Percentiles rank a stretch among this genome's conserved stretches.
phyloP scores from a whole-genome alignment of 495 filamentous ascomycete genomes.

The Clohesyomyces aquaticus region DNA sequence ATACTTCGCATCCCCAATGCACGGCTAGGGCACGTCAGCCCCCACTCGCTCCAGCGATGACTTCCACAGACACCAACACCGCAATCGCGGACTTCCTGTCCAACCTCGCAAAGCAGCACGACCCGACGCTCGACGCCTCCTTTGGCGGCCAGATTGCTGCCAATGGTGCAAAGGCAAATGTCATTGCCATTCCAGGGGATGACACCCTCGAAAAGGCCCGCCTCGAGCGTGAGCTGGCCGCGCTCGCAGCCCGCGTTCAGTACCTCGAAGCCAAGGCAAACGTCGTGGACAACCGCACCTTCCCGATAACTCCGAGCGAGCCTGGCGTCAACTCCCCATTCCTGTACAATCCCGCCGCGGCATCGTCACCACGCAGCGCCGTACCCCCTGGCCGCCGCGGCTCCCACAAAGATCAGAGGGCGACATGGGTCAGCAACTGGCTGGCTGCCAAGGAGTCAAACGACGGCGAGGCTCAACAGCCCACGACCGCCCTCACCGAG shows the following conservation, averaged over 20 bases:
- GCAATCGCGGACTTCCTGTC: conserved; percentile 45
- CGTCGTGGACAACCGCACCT: conserved; percentile 44
- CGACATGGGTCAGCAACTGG: conserved; percentile 49
- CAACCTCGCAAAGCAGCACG: conserved; percentile 48
- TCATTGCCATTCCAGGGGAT: conserved; percentile 51
- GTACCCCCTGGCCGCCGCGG: conserved; percentile 33
- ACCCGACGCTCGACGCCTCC: conserved; percentile 39
- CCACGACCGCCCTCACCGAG: conserved; percentile 46
- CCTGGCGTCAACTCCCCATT: conserved; percentile 44
- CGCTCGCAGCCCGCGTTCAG: conserved; percentile 52
- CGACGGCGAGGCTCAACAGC: conserved; percentile 38
- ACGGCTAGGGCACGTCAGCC: conserved; percentile 14
- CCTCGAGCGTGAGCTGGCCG: conserved; percentile 53
- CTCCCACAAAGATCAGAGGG: conserved; percentile 37
- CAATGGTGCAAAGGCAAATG: conserved; percentile 43
- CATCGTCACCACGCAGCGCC: conserved; percentile 18
- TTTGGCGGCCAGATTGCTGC: conserved; percentile 41
- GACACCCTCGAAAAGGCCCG: conserved; percentile 53
- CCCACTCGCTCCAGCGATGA: conserved; percentile 36
- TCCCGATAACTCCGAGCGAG: conserved; percentile 51
- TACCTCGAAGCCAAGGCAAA: conserved; percentile 52
- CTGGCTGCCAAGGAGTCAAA: conserved; percentile 42
- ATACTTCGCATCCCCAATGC: conserved; percentile 23
- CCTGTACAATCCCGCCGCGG: conserved; percentile 27
- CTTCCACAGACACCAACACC: conserved; percentile 41